phyloP scores from a whole-genome alignment of 2,329 filamentous ascomycete species.

The Cytospora piceicola region DNA sequence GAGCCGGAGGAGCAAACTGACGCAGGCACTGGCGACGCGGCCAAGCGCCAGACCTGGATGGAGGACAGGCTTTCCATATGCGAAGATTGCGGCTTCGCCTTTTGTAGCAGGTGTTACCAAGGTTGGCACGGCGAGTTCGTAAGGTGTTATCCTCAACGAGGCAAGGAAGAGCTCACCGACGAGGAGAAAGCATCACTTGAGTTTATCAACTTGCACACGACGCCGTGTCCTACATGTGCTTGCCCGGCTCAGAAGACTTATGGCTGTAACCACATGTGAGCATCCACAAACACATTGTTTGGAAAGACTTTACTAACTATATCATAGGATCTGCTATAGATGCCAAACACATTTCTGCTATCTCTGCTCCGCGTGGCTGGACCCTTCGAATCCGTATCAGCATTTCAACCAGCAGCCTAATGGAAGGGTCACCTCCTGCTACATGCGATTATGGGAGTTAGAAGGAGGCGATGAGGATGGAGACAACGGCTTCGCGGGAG shows the following conservation, averaged over 20 bases:
- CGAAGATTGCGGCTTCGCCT: slow-evolving; percentile 86
- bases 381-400: slow-evolving; percentile 77
- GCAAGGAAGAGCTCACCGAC: slow-evolving; percentile 71
- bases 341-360: slow-evolving; percentile 96
- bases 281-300: neutral
- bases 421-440: slow-evolving; percentile 67
- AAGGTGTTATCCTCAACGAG: slow-evolving; percentile 68
- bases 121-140: slow-evolving; percentile 92
- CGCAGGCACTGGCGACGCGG: slow-evolving; percentile 33
- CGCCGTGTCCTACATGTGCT: slow-evolving; percentile 85
- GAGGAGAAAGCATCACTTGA: slow-evolving; percentile 87
- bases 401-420: slow-evolving; percentile 76
- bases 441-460: slow-evolving; percentile 86
- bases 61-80: slow-evolving; percentile 79
- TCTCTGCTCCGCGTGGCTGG: slow-evolving; percentile 85
- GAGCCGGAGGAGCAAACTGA: slow-evolving; percentile 47
- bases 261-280: slow-evolving; percentile 90
- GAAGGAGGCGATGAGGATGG: slow-evolving; percentile 71
- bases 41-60: slow-evolving; percentile 45
- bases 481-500: slow-evolving; percentile 44
- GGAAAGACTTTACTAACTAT: neutral
- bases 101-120: slow-evolving; percentile 71
- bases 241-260: slow-evolving; percentile 86
- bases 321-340: slow-evolving; percentile 70
- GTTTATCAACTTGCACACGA: slow-evolving; percentile 80